phyloP scores from a whole-genome alignment of 2,329 filamentous ascomycete species.

The Penicillium sp. region DNA sequence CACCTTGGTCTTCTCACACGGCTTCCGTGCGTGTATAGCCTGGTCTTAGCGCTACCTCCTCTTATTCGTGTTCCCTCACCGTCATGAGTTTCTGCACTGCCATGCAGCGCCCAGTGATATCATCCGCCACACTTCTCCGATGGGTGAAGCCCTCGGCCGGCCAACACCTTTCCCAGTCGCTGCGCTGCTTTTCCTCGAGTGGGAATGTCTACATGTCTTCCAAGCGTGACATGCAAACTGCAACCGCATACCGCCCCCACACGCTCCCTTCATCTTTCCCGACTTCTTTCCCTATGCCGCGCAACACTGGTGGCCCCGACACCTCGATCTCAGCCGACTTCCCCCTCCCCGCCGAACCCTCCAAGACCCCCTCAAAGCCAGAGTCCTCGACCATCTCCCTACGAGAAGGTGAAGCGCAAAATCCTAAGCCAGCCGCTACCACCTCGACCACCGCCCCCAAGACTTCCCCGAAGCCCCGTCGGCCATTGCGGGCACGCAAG shows the following conservation, averaged over 20 bases:
- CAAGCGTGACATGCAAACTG: conserved; percentile 65
- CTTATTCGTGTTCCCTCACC: conserved; percentile 5
- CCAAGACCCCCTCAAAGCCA: conserved; percentile 41
- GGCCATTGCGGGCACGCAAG: conserved; percentile 78
- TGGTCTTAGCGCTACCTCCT: conserved; percentile 6
- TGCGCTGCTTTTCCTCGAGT: conserved; percentile 52
- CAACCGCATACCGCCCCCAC: conserved; percentile 64
- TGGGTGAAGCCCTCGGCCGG: conserved; percentile 41
- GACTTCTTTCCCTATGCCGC: conserved; percentile 42
- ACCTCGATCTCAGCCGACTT: conserved; percentile 61
- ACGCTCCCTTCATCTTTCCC: conserved; percentile 59
- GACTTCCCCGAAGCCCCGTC: conserved; percentile 56
- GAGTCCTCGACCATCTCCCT: conserved; percentile 48
- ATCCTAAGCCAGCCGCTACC: conserved; percentile 54
- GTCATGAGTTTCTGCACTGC: conserved; percentile 45
- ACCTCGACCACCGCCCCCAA: conserved; percentile 40
- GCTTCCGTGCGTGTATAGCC: conserved; percentile 21
- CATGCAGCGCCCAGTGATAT: conserved; percentile 47
- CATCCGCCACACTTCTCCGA: conserved; percentile 47
- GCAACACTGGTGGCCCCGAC: conserved; percentile 60
- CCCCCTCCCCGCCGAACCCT: conserved; percentile 51
- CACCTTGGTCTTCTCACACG: conserved; percentile 7
- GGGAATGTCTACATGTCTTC: conserved; percentile 49
- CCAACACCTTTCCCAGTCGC: conserved; percentile 39
- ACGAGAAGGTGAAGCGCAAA: conserved; percentile 68